Conservation (phyloP, 2,329 filamentous ascomycete species). For the Arachnomyces sp. region DNA sequence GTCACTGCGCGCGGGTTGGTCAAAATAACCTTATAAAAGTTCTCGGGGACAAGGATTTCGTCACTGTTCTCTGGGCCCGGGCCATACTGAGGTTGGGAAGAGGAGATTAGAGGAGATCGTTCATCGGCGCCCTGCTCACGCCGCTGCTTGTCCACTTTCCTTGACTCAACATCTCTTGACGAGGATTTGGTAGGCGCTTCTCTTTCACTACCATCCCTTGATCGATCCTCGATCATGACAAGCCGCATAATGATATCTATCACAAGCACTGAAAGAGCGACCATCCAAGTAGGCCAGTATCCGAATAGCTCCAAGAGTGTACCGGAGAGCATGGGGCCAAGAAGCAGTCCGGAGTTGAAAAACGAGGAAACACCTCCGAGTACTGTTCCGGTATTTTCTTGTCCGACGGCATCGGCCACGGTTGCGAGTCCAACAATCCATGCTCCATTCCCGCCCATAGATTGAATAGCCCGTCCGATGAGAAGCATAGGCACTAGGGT, state of each 20-base stretch:
- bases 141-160: too few relatives aligned
- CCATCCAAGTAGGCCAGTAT: slow-evolving; percentile 18
- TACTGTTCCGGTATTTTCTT: slow-evolving; percentile 15
- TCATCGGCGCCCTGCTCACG: too few relatives aligned
- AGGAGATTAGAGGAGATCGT: too few relatives aligned
- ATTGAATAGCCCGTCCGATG: slow-evolving; percentile 18
- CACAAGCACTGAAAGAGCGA: slow-evolving; percentile 12
- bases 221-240: slow-evolving; percentile 17
- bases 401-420: slow-evolving; percentile 11
- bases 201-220: neutral
- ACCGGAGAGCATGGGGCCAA: slow-evolving; percentile 15
- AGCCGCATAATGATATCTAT: slow-evolving; percentile 19
- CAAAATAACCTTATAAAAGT: slow-evolving; percentile 14
- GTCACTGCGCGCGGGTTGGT: slow-evolving; percentile 10
- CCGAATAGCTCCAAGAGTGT: slow-evolving; percentile 14
- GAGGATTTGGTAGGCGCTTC: slow-evolving; percentile 1
- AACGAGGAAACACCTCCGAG: slow-evolving; percentile 13
- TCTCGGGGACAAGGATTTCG: neutral
- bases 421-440: slow-evolving; percentile 22
- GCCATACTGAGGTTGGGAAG: too few relatives aligned
- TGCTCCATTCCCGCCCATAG: slow-evolving; percentile 12
- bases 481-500: slow-evolving; percentile 12
- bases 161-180: too few relatives aligned
- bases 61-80: neutral
- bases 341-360: slow-evolving; percentile 10